Evolutionary conservation across 331 rosid genomes (phyloP).

Genomic region (Acacia concinna): DNA sequence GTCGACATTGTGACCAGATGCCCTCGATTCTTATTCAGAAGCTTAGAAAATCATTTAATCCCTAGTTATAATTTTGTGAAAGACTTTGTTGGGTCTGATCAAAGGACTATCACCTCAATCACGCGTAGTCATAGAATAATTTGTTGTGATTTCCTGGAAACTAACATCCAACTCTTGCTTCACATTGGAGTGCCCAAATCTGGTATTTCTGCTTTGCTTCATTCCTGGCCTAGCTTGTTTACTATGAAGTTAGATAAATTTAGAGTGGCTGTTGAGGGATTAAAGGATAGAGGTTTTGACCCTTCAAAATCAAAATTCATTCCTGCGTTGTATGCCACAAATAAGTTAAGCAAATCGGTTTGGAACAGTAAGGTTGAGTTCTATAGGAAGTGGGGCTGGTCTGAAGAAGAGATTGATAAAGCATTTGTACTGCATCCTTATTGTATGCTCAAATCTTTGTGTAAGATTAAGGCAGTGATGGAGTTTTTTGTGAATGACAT

Average conservation of each 20-base stretch:
- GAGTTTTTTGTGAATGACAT: constrained; percentile 14
- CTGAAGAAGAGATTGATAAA: constrained; percentile 17
- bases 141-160: not conserved
- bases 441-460: constrained; percentile 26
- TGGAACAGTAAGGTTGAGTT: constrained; percentile 24
- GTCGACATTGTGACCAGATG: not conserved
- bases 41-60: constrained; percentile 14
- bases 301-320: constrained; percentile 2
- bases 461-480: constrained; percentile 26
- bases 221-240: not conserved
- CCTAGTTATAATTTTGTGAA: constrained; percentile 17
- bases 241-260: not conserved
- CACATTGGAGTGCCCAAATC: constrained; percentile 16
- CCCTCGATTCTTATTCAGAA: not conserved
- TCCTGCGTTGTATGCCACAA: constrained; percentile 25
- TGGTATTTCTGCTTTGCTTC: not conserved
- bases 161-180: constrained; percentile 15
- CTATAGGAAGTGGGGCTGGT: constrained; percentile 42
- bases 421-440: constrained; percentile 24
- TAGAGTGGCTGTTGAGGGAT: constrained; percentile 5
- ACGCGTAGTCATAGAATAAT: not conserved
- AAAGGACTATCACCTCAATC: not conserved
- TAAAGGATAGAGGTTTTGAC: constrained; percentile 6
- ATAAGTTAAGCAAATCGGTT: not conserved
- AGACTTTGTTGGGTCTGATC: not conserved